These are phyloP conservation scores for Pseudozyma flocculosa DNA, from an alignment of 1,284 basidiomycete genomes.

Conservation along the genomic window DNA sequence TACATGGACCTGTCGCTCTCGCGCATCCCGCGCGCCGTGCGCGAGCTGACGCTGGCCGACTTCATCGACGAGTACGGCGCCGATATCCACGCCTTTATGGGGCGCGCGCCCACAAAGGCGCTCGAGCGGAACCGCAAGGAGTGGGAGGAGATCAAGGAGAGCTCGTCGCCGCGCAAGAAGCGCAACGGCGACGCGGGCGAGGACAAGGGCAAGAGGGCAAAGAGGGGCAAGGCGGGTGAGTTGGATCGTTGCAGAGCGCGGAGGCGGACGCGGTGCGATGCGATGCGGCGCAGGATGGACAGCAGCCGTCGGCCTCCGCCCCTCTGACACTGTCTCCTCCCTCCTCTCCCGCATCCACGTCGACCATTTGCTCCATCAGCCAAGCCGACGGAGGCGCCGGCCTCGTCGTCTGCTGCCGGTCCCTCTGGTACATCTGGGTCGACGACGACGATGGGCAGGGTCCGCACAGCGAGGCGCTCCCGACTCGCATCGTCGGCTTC, in stretches of 20 bases:
- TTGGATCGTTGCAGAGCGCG: neutral
- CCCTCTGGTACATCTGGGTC: no score
- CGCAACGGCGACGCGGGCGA: constrained; percentile 9
- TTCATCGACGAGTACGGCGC: constrained; percentile 36
- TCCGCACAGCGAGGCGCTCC: no score
- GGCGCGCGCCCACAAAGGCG: constrained; percentile 16
- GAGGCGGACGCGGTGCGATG: constrained; percentile 5
- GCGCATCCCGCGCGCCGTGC: constrained; percentile 32
- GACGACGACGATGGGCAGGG: no score
- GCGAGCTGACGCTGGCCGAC: constrained; percentile 20
- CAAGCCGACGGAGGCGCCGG: no score
- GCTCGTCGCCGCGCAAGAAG: constrained; percentile 14
- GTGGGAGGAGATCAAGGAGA: constrained; percentile 33
- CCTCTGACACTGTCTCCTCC: no score
- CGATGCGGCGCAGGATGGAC: no score
- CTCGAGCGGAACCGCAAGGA: constrained; percentile 27
- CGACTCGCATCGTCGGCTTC: no score
- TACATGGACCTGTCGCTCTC: constrained; percentile 23
- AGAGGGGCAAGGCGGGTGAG: constrained; percentile 10
- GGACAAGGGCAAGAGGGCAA: constrained; percentile 5
- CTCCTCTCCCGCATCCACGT: no score
- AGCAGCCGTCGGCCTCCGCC: no score
- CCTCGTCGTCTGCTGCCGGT: no score
- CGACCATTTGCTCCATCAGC: no score
- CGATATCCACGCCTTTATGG: constrained; percentile 36